Base-by-base conservation (phyloP, 495 filamentous ascomycete species). In the Amorphotheca resinae region DNA sequence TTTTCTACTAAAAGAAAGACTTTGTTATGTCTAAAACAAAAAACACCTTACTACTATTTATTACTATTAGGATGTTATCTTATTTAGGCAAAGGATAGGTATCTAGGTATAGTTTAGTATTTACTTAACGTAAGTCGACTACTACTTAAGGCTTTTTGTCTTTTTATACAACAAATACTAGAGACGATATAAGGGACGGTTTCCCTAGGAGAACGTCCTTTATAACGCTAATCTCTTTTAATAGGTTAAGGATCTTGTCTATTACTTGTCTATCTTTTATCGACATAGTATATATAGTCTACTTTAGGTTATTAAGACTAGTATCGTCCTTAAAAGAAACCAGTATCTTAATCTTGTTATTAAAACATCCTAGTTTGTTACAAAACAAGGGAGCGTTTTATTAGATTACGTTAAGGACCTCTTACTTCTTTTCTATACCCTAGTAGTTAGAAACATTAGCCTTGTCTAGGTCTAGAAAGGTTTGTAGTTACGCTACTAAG, bases 131-230 rank as follows among this genome's bases (percentile, higher is more conserved):
- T 9, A 53, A 30, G 21, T 53, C 31, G 15, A 53, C 33, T 3
- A 53, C 37, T 1, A 53, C 31, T 17, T 33, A 7, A 12, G 50
- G 50, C 22, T 53, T 49, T 0, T 36, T 17, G 8, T 45, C 40
- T 14, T 34, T 32, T 38, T 33, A 53, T 1, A 53, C 42, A 7
- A 45, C 12, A 26, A 53, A 53, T 0, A 28, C 46, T 9, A 33
- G 50, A 1, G 35, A 42, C 1, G 46, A 8, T 0, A n/a, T 9
- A 0, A 33, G 36, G 4, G 7, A 28, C 6, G 37, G 40, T n/a
- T 45, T n/a, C 6, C 45, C 46, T 11, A 52, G 22, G 5, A 37
- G 41, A 1, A 45, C 31, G 14, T 18, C 14, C 17, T 46, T 26
- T 12, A 46, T 14, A 9, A 23, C 14, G 1, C 44, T 26, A n/a